Evolutionary conservation across 2,329 filamentous ascomycete genomes (phyloP), one percentile per base, ranked within the genome.

Genomic region (Verticillium isaacii): DNA sequence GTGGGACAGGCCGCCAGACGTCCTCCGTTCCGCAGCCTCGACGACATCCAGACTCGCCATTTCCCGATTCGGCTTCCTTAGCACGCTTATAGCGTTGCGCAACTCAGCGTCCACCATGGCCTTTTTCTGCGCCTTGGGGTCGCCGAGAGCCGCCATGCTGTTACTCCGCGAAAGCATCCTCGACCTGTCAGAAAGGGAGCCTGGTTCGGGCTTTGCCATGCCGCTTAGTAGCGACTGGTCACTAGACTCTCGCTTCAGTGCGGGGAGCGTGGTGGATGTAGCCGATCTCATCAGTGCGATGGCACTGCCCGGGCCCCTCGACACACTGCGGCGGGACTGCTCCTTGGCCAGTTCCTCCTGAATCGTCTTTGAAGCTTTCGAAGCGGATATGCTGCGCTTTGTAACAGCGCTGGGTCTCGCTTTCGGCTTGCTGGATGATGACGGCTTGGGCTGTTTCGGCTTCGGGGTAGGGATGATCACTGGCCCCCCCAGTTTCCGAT

Each of bases 31-130:
- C 5, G 85, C 83, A 32, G 85, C 88, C 66, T 91, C 89, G 3
- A 84, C 85, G 61, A 90, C 80, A 41, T 86, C 83, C 68, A 87
- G 88, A 36, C 87, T 86, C 14, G 88, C 89, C 50, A 90, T 80
- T 25, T 85, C 83, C 56, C 91, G 85, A 68, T 94, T 93, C 1
- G 91, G 91, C 73, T 88, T 92, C 71, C 90, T 88, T 52, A 94
- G 73, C 11, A 87, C 84, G 6, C 84, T 85, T 58, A 95, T 93
- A 9, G 91, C 91, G 62, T 91, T 85, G 66, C 86, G 85, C 37
- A 94, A 75, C 69, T 93, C 88, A 32, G 87, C 85, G 57, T 92
- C 86, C 2, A 92, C 82, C 25, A 84, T 75, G 2, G 87, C 88
- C 70, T 89, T 89, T 72, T 86, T 90, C 68, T 79, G 85, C 36